Base-by-base conservation (phyloP, 1,139 yeast species). In the Hanseniaspora uvarum region DNA sequence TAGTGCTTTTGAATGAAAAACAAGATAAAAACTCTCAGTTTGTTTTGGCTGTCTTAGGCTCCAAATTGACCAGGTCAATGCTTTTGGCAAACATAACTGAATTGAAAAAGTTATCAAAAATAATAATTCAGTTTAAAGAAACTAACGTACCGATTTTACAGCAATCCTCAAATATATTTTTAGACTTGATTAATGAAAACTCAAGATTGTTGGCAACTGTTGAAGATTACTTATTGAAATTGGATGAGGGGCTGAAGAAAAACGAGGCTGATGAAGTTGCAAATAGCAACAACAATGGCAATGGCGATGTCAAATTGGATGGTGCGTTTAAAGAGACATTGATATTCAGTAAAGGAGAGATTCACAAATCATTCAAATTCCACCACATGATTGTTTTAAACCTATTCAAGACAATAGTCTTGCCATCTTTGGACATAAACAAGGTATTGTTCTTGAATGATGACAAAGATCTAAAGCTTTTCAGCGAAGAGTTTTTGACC, bases 391-490 rank as follows among this genome's bases (percentile, higher is more conserved):
- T 65, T 19, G 54, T 66, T 10, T 55, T 65, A 16, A 57, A 63
- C 1, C 60, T 61, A 45, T 60, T 67, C 3, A 61, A 60, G 37
- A 61, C 60, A 33, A 61, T 65, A 4, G 60, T 67, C 0, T 58
- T 67, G n/a, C 62, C 68, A 0, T 62, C 62, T 51, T 58, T 61
- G 7, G 63, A 63, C 44, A 63, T 66, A 3, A 59, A 68, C 10
- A 56, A 58, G 2, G 63, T 65, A 2, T 65, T 62, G 50, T 67
- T 67, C 46, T 53, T 63, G 1, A 65, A 65, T 33, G 65, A 23
- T 18, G 52, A 68, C 1, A 59, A 61, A 11, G 65, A 63, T 14
- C 54, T 67, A 28, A 61, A 67, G 47, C 58, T 65, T 18, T 63
- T 65, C 11, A 59, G 61, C 33, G 55, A 60, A 6, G 69, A 66